A percentile compares a stretch with the other conserved stretches of the same genome.
These are phyloP conservation scores for Rhynchosporium secalis DNA, from an alignment of 2,329 filamentous ascomycete species.

Conservation along the genomic window DNA sequence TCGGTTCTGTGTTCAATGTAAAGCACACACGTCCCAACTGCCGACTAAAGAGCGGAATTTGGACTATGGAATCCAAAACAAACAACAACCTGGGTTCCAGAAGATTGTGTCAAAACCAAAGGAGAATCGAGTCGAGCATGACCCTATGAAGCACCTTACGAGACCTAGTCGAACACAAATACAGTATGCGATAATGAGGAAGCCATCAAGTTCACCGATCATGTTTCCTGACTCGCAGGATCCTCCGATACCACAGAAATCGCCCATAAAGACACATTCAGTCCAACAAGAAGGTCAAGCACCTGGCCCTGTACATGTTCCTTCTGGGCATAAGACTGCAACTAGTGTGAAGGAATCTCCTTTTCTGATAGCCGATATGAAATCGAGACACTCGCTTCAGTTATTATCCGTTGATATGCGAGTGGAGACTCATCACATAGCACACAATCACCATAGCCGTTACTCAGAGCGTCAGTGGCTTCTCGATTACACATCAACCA, in stretches of 20 bases:
- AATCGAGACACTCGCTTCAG: conserved; percentile 4
- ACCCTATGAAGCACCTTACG: conserved; percentile 13
- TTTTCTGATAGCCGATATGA: conserved; percentile 29
- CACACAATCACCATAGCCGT: conserved; percentile 12
- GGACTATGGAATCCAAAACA: background rate
- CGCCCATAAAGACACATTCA: background rate
- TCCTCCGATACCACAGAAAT: background rate
- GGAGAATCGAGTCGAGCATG: conserved; percentile 6
- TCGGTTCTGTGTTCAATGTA: conserved; percentile 50
- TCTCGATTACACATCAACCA: conserved; percentile 5
- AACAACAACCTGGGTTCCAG: background rate
- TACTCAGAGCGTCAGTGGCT: conserved; percentile 4
- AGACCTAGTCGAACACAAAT: conserved; percentile 12
- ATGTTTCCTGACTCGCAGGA: conserved; percentile 17
- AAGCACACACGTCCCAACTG: conserved; percentile 11
- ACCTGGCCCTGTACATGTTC: background rate
- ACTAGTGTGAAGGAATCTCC: conserved; percentile 28
- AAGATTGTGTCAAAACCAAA: conserved; percentile 1
- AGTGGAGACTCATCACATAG: conserved; percentile 8
- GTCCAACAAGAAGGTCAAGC: background rate
- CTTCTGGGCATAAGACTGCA: conserved; percentile 9
- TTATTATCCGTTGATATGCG: background rate
- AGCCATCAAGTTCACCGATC: conserved; percentile 6
- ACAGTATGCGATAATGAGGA: background rate
- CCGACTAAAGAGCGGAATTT: background rate